Conservation (phyloP, 768 basidiomycete genomes). For the Thelephora aurantiotincta region DNA sequence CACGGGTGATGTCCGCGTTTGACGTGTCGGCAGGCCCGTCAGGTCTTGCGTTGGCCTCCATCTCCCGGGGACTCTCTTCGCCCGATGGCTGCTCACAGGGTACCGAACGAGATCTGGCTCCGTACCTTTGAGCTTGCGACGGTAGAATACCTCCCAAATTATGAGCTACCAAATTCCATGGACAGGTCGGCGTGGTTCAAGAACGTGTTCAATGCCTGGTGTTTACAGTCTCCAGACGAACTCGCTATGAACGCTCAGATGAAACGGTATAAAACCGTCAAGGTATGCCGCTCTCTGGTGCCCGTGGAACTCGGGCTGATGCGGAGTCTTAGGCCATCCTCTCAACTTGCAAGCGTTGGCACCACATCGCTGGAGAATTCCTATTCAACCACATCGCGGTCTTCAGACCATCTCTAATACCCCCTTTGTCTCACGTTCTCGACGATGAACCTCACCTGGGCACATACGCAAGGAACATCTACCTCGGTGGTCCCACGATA, state of each 20-base stretch:
- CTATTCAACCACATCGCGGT: slow-evolving; percentile 61
- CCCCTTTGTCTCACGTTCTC: slow-evolving; percentile 35
- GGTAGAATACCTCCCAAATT: slow-evolving; percentile 58
- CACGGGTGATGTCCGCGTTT: no score
- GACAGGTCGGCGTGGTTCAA: slow-evolving; percentile 55
- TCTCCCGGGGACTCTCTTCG: no score
- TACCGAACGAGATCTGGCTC: slow-evolving; percentile 40
- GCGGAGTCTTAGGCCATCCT: slow-evolving; percentile 41
- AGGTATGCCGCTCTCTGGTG: slow-evolving; percentile 26
- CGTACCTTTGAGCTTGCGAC: slow-evolving; percentile 59
- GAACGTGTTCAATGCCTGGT: slow-evolving; percentile 34
- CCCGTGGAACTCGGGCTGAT: slow-evolving; percentile 2
- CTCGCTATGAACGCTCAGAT: slow-evolving; percentile 42
- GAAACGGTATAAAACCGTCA: slow-evolving; percentile 50
- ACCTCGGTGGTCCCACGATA: slow-evolving; percentile 25
- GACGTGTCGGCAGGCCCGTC: no score
- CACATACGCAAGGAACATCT: slow-evolving; percentile 60
- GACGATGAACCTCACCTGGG: slow-evolving; percentile 40
- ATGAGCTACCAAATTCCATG: slow-evolving; percentile 45
- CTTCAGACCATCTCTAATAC: slow-evolving; percentile 40
- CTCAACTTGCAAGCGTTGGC: slow-evolving; percentile 52
- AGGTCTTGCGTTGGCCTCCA: no score
- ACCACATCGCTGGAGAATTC: slow-evolving; percentile 44
- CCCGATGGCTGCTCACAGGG: neutral
- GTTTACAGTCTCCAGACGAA: slow-evolving; percentile 44